Conservation (phyloP, 2,329 filamentous ascomycete genomes). For the Pseudogymnoascus sp. region DNA sequence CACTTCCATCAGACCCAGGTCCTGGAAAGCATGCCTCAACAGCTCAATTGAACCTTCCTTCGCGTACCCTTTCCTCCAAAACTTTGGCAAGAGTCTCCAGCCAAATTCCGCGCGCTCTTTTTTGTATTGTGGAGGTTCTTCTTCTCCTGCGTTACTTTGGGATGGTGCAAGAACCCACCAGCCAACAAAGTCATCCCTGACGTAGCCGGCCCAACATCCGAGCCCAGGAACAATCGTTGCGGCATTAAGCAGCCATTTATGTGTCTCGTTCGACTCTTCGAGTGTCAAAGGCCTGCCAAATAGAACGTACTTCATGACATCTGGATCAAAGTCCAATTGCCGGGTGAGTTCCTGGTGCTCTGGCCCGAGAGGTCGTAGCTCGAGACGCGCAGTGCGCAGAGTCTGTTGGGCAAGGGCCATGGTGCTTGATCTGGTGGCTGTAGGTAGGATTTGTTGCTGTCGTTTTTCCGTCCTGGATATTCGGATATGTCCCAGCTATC, state of each 20-base stretch:
- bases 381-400: not conserved
- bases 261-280: not conserved
- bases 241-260: not conserved
- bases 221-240: not conserved
- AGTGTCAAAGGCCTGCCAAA: not conserved
- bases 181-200: conserved; percentile 24
- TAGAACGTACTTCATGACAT: conserved; percentile 2
- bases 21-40: conserved; percentile 25
- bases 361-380: not conserved
- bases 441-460: not conserved
- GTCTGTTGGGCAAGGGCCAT: not conserved
- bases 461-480: not conserved
- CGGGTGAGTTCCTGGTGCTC: not conserved
- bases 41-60: conserved; percentile 27
- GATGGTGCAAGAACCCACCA: conserved; percentile 25
- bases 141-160: conserved; percentile 9
- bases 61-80: conserved; percentile 26
- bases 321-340: not conserved
- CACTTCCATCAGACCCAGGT: conserved; percentile 21
- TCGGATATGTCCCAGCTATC: not conserved
- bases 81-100: conserved; percentile 23
- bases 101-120: conserved; percentile 22
- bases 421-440: not conserved
- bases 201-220: not conserved
- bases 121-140: not conserved